Evolutionary conservation across 805 yeast species (phyloP).

Genomic region (Candida schatavii): DNA sequence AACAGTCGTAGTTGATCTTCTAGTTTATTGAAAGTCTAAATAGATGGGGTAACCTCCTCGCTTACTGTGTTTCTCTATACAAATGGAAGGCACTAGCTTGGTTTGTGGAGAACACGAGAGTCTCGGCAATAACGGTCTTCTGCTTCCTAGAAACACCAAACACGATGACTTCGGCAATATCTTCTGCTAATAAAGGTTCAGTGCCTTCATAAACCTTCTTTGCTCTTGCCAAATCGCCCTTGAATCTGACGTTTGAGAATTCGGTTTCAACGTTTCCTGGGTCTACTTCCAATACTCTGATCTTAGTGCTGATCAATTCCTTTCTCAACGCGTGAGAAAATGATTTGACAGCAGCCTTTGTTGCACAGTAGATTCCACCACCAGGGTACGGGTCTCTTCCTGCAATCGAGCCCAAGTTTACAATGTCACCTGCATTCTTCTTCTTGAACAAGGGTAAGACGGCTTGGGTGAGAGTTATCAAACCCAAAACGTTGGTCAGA

Average conservation of each 20-base stretch:
- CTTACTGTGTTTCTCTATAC: constrained; percentile 23
- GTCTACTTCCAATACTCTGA: constrained; percentile 70
- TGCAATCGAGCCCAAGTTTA: constrained; percentile 74
- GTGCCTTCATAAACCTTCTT: constrained; percentile 63
- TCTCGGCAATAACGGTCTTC: constrained; percentile 76
- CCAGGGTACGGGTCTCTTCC: constrained; percentile 80
- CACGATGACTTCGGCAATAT: constrained; percentile 71
- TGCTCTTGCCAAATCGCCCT: constrained; percentile 61
- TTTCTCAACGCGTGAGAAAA: constrained; percentile 71
- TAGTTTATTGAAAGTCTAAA: too few relatives aligned
- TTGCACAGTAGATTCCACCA: constrained; percentile 74
- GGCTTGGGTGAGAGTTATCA: constrained; percentile 80
- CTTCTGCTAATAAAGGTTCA: constrained; percentile 68
- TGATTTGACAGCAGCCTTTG: constrained; percentile 69
- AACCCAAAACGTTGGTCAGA: constrained; percentile 83
- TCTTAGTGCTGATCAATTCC: constrained; percentile 67
- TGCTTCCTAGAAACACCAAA: constrained; percentile 65
- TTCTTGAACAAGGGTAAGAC: constrained; percentile 68
- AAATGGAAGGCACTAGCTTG: constrained; percentile 78
- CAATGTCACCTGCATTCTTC: constrained; percentile 70
- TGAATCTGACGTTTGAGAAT: constrained; percentile 61
- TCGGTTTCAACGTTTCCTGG: constrained; percentile 84
- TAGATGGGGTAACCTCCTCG: too few relatives aligned
- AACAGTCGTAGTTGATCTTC: too few relatives aligned
- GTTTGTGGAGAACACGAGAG: constrained; percentile 77